Base-by-base conservation (phyloP, 495 filamentous ascomycete species). In the Xylaria intraflava region DNA sequence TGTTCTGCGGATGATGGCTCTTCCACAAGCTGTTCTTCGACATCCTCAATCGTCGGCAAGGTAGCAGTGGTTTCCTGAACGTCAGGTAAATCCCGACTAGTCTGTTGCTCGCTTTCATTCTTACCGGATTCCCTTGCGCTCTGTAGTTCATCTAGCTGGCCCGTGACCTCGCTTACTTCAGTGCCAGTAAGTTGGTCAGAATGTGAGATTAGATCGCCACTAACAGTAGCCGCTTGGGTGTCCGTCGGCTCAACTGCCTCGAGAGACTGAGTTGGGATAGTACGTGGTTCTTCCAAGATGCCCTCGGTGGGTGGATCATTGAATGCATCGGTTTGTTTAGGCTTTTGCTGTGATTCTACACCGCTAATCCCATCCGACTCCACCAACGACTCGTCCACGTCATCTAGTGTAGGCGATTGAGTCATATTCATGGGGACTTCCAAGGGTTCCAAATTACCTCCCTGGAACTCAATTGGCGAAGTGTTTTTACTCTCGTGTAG, bases 71-170 rank as follows among this genome's bases (percentile, higher is more conserved):
- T n/a, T 30, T 51, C 42, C 16, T 42, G 40, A 10, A 40, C 3
- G 19, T 64, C 62, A 26, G 51, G 46, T 8, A 42, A 26, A 29
- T 63, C 55, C 6, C 16, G 44, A 20, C 24, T 36, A 39, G 55
- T 57, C 35, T 64, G 60, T 16, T 39, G 38, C 43, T 57, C 53
- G 30, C 61, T 55, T 51, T 58, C 52, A 16, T 49, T 53, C 54
- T 59, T 64, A 44, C 66, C 64, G 39, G 30, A 49, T 49, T 67
- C 58, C 53, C 68, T 65, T 55, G 58, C 58, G 47, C 35, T 35
- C 2, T 17, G 39, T 31, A 36, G 23, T 53, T 61, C 44, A 8
- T 51, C 49, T 22, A 2, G 33, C 26, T 46, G 26, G 26, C 46
- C 35, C 16, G 46, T 26, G 20, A 45, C 51, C 43, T 60, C 46